Base-by-base conservation (phyloP, 768 basidiomycete genomes). In the Neoboletus magnificus region DNA sequence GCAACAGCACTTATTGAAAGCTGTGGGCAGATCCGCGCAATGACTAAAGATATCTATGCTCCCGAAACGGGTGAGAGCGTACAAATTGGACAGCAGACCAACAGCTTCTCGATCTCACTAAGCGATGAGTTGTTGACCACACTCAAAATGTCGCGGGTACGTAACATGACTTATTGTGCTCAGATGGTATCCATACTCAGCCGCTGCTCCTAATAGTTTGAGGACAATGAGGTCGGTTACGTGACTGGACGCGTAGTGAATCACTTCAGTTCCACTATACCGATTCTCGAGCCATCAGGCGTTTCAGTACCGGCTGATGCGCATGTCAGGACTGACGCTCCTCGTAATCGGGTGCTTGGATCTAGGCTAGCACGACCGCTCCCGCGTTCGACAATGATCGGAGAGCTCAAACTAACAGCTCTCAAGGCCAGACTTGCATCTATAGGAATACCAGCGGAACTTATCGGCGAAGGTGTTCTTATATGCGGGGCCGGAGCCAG, bases 401-500 rank as follows among this genome's bases (percentile, higher is more conserved):
- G 97, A 48, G 97, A 98, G 66, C 82, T 99, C 40, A 94, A 97
- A 68, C 77, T 99, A 29, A 94, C 93, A 1, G 82, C 84, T 2
- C 80, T 99, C 45, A 97, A 98, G 71, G 70, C 85, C n/a, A 83
- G 86, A 6, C 78, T 99, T 22, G 78, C 84, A 5, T 71, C 83
- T 2, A 74, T 92, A 3, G 86, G 87, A 11, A 85, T 98, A 44
- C 87, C 90, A 42, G 92, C 95, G 0, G 95, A 98, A 70, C 86
- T 98, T 53, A 87, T 94, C n/a, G 96, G 96, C 23, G 96, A 98
- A 74, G 97, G 97, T 75, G 89, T 96, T 10, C 78, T 99, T 29
- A 82, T 99, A 35, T 99, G 97, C 66, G 88, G 86, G 37, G 76
- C 79, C 9, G 83, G 77, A 33, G 84, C 79, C 18, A 81, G 74